Percentiles rank a stretch among this genome's conserved stretches.
These are phyloP conservation scores for Amanita jacksonii DNA, from an alignment of 768 basidiomycete species.

Conservation along the genomic window DNA sequence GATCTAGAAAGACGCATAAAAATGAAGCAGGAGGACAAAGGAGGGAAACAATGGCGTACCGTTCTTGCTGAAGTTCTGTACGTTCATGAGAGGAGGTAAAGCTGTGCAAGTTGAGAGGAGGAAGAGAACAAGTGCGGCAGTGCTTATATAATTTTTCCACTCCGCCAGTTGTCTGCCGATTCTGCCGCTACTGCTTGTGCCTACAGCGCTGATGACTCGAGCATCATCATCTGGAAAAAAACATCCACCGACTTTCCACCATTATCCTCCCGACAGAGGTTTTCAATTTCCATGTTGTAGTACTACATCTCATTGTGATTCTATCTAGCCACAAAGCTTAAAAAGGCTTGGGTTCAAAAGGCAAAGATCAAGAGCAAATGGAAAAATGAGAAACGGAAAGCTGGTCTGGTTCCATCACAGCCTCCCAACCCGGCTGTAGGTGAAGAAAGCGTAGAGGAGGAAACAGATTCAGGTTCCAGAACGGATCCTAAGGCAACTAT, in stretches of 20 bases:
- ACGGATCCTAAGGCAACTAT: not conserved
- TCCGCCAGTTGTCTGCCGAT: no score
- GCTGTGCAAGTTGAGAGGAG: constrained; percentile 30
- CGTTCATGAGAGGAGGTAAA: constrained; percentile 76
- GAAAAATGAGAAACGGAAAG: constrained; percentile 57
- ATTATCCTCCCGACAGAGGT: constrained; percentile 60
- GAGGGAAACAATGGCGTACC: constrained; percentile 36
- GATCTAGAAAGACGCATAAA: constrained; percentile 45
- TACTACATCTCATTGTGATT: not conserved
- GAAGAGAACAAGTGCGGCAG: constrained; percentile 8
- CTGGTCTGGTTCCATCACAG: constrained; percentile 16
- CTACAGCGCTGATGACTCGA: not conserved
- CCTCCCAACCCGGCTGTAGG: constrained; percentile 10
- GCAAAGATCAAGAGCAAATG: constrained; percentile 73
- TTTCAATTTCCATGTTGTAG: constrained; percentile 9
- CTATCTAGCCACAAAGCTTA: constrained; percentile 64
- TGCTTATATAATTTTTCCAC: constrained; percentile 14
- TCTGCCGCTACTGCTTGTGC: constrained; percentile 2
- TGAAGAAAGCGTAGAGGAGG: not conserved
- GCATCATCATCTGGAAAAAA: constrained; percentile 31
- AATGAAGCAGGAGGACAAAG: constrained; percentile 4
- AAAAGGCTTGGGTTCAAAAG: constrained; percentile 69
- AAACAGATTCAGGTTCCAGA: not conserved
- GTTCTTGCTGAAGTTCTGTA: constrained; percentile 82
- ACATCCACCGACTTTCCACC: constrained; percentile 61